Evolutionary conservation across 2,329 filamentous ascomycete species (phyloP).

Genomic region (Chaetomium globosum): DNA sequence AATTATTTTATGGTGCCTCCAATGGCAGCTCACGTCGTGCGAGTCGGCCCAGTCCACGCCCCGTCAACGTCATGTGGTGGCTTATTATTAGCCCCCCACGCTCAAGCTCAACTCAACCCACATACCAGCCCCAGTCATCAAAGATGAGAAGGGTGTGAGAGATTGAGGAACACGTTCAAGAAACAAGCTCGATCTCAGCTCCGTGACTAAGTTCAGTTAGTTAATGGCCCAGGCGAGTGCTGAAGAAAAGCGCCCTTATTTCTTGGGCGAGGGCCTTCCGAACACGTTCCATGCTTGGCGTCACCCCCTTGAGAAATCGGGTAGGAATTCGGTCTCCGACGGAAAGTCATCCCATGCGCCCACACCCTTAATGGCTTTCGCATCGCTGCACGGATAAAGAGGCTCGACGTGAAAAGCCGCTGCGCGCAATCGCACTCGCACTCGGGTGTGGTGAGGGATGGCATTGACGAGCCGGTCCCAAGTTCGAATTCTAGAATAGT

Average conservation of each 20-base stretch:
- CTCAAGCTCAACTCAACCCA: not conserved
- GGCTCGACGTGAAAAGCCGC: not conserved
- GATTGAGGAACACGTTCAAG: not conserved
- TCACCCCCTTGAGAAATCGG: not conserved
- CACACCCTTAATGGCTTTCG: no score
- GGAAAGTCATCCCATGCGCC: no score
- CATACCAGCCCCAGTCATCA: no score
- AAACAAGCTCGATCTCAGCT: not conserved
- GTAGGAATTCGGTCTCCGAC: not conserved
- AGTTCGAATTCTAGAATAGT: not conserved
- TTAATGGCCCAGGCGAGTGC: no score
- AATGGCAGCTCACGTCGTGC: no score
- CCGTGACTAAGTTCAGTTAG: not conserved
- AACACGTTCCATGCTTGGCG: not conserved
- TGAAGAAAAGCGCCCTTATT: no score
- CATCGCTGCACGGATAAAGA: not conserved
- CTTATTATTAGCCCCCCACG: no score
- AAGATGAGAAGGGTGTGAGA: not conserved
- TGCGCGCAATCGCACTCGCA: not conserved
- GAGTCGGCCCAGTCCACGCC: no score
- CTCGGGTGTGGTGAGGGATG: not conserved
- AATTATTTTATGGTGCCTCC: not conserved
- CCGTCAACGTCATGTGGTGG: not conserved
- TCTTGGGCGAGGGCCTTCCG: no score
- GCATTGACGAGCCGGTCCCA: not conserved